Conservation (phyloP, 768 basidiomycete species). For the Leccinellum rugosiceps region DNA sequence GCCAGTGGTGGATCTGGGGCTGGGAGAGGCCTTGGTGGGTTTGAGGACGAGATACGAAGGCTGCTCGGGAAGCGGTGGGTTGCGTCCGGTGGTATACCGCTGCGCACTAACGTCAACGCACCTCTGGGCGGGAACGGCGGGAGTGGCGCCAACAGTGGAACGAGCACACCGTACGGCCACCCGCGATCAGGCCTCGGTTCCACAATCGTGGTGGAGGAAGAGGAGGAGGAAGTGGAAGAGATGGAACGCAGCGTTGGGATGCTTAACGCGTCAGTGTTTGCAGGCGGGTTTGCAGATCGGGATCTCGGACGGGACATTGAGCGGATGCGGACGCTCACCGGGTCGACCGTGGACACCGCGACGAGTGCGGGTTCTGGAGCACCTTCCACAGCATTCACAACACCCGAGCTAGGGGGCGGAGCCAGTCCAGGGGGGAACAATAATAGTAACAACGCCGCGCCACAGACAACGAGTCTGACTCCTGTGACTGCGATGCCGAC, state of each 20-base stretch:
- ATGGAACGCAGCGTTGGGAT: slow-evolving; percentile 39
- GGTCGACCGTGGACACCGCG: slow-evolving; percentile 37
- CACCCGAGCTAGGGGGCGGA: slow-evolving; percentile 51
- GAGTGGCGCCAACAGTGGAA: slow-evolving; percentile 59
- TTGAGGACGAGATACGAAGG: slow-evolving; percentile 77
- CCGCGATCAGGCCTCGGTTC: slow-evolving; percentile 50
- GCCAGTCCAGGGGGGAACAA: slow-evolving; percentile 34
- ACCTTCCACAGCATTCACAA: slow-evolving; percentile 55
- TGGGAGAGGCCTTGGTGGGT: slow-evolving; percentile 48
- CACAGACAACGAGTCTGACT: slow-evolving; percentile 56
- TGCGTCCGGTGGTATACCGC: slow-evolving; percentile 52
- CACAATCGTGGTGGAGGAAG: slow-evolving; percentile 63
- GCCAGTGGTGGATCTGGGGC: slow-evolving; percentile 29
- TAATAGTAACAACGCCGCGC: slow-evolving; percentile 26
- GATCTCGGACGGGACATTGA: slow-evolving; percentile 36
- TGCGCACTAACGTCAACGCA: slow-evolving; percentile 60
- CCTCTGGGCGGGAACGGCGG: slow-evolving; percentile 32
- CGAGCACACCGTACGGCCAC: slow-evolving; percentile 65
- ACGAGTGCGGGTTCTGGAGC: slow-evolving; percentile 35
- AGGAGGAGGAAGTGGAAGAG: slow-evolving; percentile 71
- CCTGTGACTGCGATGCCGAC: slow-evolving; percentile 73
- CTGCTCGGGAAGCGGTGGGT: slow-evolving; percentile 75
- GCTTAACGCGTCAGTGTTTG: slow-evolving; percentile 31
- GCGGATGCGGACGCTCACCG: slow-evolving; percentile 55
- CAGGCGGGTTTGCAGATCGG: slow-evolving; percentile 39